Percentiles rank a stretch among this genome's conserved stretches.
phyloP scores from a whole-genome alignment of 345 rosid species.

The Isatis tinctoria region DNA sequence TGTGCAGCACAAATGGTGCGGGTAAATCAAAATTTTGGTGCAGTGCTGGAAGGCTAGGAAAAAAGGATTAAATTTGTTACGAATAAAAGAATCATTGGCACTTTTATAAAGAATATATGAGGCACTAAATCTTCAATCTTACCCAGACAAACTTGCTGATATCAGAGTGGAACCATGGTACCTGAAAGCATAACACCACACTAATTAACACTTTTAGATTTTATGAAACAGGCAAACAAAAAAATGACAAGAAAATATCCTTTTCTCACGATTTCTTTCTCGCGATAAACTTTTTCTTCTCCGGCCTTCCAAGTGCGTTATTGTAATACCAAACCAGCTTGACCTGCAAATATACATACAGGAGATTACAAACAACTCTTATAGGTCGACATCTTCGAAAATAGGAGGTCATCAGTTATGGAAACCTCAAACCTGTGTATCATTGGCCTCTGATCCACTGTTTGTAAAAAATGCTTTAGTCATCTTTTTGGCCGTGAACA shows the following conservation, averaged over 20 bases:
- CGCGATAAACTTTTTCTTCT: constrained; percentile 81
- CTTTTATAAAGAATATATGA: background rate
- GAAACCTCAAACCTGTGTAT: constrained; percentile 86
- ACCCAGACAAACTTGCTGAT: constrained; percentile 99
- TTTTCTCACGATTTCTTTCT: constrained; percentile 55
- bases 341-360: constrained; percentile 47
- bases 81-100: background rate
- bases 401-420: background rate
- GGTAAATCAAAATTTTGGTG: constrained; percentile 97
- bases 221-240: background rate
- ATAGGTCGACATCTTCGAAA: background rate
- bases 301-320: constrained; percentile 82
- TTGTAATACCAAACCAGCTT: constrained; percentile 91
- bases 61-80: background rate
- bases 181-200: constrained; percentile 37
- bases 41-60: constrained; percentile 69
- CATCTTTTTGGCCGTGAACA: constrained; percentile 82
- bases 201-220: constrained; percentile 9
- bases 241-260: background rate
- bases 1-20: constrained; percentile 85
- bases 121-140: background rate
- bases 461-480: constrained; percentile 85
- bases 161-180: constrained; percentile 93
- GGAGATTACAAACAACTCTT: too few species aligned
- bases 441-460: constrained; percentile 98